Base-by-base conservation (phyloP, 2,329 filamentous ascomycete species). In the Fusarium cyanostomum region DNA sequence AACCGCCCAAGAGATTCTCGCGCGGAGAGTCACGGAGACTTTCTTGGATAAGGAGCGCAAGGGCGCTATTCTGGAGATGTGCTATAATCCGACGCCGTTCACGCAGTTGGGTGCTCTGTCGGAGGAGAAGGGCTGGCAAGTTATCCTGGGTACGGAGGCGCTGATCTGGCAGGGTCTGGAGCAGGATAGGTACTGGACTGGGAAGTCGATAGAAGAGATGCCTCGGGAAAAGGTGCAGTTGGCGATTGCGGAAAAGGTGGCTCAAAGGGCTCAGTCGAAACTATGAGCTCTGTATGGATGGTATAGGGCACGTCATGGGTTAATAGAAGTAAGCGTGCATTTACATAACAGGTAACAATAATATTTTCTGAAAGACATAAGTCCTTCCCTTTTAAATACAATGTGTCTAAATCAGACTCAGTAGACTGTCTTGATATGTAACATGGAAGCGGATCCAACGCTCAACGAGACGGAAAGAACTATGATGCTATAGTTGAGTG, bases 1-100 rank as follows among this genome's bases (percentile, higher is more conserved):
- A 68, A 89, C 87, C 0, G 75, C 80, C 2, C 83, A 82, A 26
- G 91, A 95, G 79, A 78, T 81, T 26, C 78, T 80, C 37, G 86
- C 89, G 5, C 79, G 91, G 2, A 73, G 75, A 2, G 81, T 92
- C 1, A 74, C 83, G 0, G 81, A 86, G 68, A 74, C 78, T 4
- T 83, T 82, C 43, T 64, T 82, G 10, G 55, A 61, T 28, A 80
- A 80, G 73, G 71, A 79, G 13, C 77, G 83, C 59, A 89, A 89
- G 75, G 90, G 89, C 7, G 86, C 86, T 7, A 85, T 94, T 54
- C 74, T 94, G 58, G 91, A 94, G 75, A 94, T 94, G 91, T 93
- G 90, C 80, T 94, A 94, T 73, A 91, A 93, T 72, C 91, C 91
- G 0, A 80, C 82, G 3, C 88, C 89, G 0, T 88, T 85, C 74